phyloP scores from a whole-genome alignment of 2,329 filamentous ascomycete species.

The Fonsecaea monophora region DNA sequence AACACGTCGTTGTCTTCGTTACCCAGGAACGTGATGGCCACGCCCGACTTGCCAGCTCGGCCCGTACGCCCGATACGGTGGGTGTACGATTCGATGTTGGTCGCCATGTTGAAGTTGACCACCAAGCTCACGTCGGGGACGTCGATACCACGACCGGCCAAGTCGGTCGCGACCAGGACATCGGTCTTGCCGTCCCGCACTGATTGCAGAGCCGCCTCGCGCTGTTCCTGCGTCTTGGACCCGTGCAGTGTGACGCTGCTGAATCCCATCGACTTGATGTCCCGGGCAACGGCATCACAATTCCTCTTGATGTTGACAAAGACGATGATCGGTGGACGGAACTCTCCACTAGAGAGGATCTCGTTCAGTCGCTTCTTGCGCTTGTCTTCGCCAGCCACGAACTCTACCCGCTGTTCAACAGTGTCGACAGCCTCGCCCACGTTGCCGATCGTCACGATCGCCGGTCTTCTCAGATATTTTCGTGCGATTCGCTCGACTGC shows the following conservation, averaged over 20 bases:
- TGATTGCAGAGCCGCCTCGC: conserved; percentile 88
- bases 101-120: conserved; percentile 99
- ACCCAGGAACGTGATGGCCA: conserved; percentile 93
- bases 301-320: conserved; percentile 99
- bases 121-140: conserved; percentile 92
- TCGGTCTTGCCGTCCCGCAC: conserved; percentile 80
- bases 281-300: conserved; percentile 90
- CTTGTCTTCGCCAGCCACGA: conserved; percentile 88
- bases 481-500: conserved; percentile 94
- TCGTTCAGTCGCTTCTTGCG: conserved; percentile 95
- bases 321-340: conserved; percentile 90
- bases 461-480: conserved; percentile 91
- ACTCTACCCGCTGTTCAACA: conserved; percentile 95
- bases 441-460: conserved; percentile 93
- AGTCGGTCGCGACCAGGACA: conserved; percentile 91
- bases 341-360: conserved; percentile 81
- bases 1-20: conserved; percentile 87
- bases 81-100: conserved; percentile 90
- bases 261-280: conserved; percentile 94
- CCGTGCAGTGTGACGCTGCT: conserved; percentile 89
- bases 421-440: conserved; percentile 95
- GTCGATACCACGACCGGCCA: conserved; percentile 97
- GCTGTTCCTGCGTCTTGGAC: conserved; percentile 96
- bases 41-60: conserved; percentile 95
- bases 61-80: conserved; percentile 96